Conservation (phyloP, 2,329 filamentous ascomycete species). For the Zasmidium cellare region DNA sequence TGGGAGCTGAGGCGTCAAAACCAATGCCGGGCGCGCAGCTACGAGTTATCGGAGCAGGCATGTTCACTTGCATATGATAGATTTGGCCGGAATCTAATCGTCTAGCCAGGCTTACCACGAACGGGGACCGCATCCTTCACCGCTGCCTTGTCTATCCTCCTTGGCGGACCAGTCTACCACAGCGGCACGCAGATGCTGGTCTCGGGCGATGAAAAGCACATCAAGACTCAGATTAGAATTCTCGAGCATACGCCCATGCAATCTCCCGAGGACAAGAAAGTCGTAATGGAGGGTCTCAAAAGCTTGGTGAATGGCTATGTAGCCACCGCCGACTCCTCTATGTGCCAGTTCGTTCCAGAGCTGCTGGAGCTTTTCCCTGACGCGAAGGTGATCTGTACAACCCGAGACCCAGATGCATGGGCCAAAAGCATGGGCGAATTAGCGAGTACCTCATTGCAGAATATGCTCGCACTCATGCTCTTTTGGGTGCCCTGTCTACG, state of each 20-base stretch:
- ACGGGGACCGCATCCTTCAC: slow-evolving; percentile 55
- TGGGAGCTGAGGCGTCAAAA: too few relatives aligned
- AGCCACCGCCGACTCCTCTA: slow-evolving; percentile 48
- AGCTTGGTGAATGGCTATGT: slow-evolving; percentile 46
- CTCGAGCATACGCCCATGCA: slow-evolving; percentile 13
- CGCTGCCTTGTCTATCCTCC: slow-evolving; percentile 48
- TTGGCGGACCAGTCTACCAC: slow-evolving; percentile 52
- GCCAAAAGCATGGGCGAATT: neutral
- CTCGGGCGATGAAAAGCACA: slow-evolving; percentile 10
- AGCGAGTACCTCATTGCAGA: too few relatives aligned
- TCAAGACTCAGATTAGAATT: slow-evolving; percentile 2
- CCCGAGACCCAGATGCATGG: slow-evolving; percentile 7
- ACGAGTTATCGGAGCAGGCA: too few relatives aligned
- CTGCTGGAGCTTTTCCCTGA: slow-evolving; percentile 52
- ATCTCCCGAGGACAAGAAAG: slow-evolving; percentile 25
- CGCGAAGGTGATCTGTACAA: slow-evolving; percentile 36
- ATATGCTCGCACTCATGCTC: slow-evolving; percentile 3
- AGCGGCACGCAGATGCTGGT: slow-evolving; percentile 43
- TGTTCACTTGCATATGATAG: too few relatives aligned
- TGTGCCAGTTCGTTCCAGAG: slow-evolving; percentile 46
- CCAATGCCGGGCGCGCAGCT: too few relatives aligned
- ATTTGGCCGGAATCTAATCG: too few relatives aligned
- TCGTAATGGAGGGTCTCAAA: slow-evolving; percentile 36
- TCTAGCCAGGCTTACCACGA: slow-evolving; percentile 45
- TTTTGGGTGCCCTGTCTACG: slow-evolving; percentile 11